Evolutionary conservation across 768 basidiomycete species (phyloP).

Genomic region (Lactarius indigo): DNA sequence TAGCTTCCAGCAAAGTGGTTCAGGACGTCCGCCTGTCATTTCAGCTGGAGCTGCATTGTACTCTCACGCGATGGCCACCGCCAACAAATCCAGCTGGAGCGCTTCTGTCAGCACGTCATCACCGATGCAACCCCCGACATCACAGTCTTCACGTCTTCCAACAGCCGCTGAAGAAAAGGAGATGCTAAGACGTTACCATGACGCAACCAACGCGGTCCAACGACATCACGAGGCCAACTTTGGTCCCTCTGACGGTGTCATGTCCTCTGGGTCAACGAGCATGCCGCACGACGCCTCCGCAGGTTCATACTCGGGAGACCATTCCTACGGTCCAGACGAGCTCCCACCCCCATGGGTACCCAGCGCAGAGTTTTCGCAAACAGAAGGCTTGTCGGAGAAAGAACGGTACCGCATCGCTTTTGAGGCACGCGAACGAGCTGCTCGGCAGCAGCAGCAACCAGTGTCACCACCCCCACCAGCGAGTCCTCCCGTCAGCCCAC

Average conservation of each 20-base stretch:
- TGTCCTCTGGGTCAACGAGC: slow-evolving; percentile 20
- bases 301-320: neutral
- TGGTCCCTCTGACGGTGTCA: slow-evolving; percentile 27
- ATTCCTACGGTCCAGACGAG: slow-evolving; percentile 9
- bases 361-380: slow-evolving; percentile 20
- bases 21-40: slow-evolving; percentile 24
- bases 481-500: slow-evolving; percentile 1
- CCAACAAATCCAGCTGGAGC: slow-evolving; percentile 28
- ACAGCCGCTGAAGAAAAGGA: slow-evolving; percentile 31
- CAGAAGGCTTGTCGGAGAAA: slow-evolving; percentile 50
- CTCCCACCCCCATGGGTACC: slow-evolving; percentile 27
- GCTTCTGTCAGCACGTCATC: neutral
- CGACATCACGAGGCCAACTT: slow-evolving; percentile 22
- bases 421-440: slow-evolving; percentile 64
- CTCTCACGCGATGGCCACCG: slow-evolving; percentile 43
- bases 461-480: slow-evolving; percentile 11
- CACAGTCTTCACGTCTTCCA: slow-evolving; percentile 8
- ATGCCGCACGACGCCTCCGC: neutral
- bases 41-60: slow-evolving; percentile 46
- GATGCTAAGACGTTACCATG: slow-evolving; percentile 32
- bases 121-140: slow-evolving; percentile 28
- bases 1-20: slow-evolving; percentile 24
- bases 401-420: slow-evolving; percentile 60
- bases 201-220: slow-evolving; percentile 32
- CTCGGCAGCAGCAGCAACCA: slow-evolving; percentile 29